Evolutionary conservation across 2,329 filamentous ascomycete genomes (phyloP).

Genomic region (Aspergillus jensenii): DNA sequence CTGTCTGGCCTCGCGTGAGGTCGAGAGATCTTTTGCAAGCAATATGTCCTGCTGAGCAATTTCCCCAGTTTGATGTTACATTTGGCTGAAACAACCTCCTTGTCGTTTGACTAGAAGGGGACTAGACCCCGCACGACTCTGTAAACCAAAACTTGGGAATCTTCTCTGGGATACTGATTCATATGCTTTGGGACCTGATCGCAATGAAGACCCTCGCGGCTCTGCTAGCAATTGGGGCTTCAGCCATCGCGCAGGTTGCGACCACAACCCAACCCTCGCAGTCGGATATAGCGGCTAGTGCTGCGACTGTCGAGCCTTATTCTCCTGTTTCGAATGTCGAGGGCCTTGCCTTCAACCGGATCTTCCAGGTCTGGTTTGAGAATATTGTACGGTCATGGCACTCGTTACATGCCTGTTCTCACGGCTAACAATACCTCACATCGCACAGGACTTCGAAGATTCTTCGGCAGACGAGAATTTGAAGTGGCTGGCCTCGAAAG

Average conservation of each 20-base stretch:
- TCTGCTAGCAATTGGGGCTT: conserved; percentile 25
- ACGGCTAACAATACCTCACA: neutral
- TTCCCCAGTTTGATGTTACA: neutral
- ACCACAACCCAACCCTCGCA: conserved; percentile 27
- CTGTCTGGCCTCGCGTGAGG: neutral
- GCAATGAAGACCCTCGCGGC: conserved; percentile 50
- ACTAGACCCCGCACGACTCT: neutral
- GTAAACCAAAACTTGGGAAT: neutral
- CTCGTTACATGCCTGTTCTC: neutral
- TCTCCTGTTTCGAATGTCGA: conserved; percentile 51
- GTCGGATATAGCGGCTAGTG: conserved; percentile 31
- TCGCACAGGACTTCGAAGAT: conserved; percentile 55
- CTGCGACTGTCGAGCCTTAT: conserved; percentile 59
- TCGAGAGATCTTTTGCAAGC: neutral
- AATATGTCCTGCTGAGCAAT: neutral
- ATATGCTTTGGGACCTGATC: conserved; percentile 11
- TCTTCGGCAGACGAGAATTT: conserved; percentile 56
- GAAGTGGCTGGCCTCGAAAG: conserved; percentile 40
- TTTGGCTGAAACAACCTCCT: neutral
- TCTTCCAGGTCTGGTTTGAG: conserved; percentile 73
- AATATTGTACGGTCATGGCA: conserved; percentile 56
- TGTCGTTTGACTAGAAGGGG: neutral
- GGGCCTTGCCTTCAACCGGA: conserved; percentile 49
- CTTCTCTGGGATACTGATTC: neutral
- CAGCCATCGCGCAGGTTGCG: conserved; percentile 27